Evolutionary conservation across 306 rosid species (phyloP).

Genomic region (Trifolium repens): DNA sequence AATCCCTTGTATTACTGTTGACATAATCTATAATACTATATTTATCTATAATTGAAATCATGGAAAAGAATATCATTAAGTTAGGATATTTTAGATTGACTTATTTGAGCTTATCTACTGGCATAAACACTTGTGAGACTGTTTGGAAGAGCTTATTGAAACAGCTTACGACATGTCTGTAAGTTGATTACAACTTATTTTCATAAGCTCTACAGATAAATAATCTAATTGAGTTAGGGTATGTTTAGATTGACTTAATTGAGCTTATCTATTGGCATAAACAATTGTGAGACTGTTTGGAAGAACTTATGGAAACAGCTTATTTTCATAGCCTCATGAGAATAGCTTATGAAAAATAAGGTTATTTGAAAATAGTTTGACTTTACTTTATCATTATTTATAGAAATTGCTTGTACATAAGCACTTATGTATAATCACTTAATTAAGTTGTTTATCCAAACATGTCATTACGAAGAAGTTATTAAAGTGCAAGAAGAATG

Average conservation of each 20-base stretch:
- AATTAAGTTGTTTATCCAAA: background rate
- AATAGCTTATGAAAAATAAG: background rate
- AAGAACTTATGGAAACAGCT: background rate
- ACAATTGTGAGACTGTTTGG: too few species aligned
- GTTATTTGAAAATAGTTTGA: too few species aligned
- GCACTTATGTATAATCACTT: too few species aligned
- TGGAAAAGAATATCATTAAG: background rate
- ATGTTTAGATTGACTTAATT: background rate
- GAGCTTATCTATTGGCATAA: too few species aligned
- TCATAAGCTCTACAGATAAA: background rate
- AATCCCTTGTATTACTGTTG: conserved; percentile 13
- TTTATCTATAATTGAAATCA: background rate
- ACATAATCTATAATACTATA: conserved; percentile 7
- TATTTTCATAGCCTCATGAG: too few species aligned
- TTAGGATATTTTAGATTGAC: background rate
- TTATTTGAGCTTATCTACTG: too few species aligned
- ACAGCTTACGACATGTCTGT: background rate
- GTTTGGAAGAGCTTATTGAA: background rate
- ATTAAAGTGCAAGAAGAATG: background rate
- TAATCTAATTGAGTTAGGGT: background rate
- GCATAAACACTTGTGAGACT: too few species aligned
- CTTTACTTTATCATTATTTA: too few species aligned
- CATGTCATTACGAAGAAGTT: background rate
- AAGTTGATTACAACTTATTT: too few species aligned
- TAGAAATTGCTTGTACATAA: background rate